Conservation (phyloP, 2,329 filamentous ascomycete genomes). For the Stagonosporopsis vannaccii region DNA sequence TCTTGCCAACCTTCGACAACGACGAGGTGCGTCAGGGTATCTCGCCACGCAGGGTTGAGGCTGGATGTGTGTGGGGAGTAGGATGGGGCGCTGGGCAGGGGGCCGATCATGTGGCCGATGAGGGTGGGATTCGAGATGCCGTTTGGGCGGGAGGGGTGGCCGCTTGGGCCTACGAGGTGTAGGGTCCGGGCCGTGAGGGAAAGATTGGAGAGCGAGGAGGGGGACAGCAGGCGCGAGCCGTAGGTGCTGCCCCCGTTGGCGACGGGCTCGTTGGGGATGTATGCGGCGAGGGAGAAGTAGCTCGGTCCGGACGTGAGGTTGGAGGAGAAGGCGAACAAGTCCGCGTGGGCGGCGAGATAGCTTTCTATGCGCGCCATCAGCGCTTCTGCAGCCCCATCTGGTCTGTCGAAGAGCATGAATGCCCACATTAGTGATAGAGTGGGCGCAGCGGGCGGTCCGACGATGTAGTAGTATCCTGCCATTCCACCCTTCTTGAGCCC, state of each 20-base stretch:
- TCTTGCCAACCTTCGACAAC: conserved; percentile 25
- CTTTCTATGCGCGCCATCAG: conserved; percentile 28
- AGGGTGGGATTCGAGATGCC: conserved; percentile 22
- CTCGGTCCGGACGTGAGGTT: conserved; percentile 18
- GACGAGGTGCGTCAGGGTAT: conserved; percentile 31
- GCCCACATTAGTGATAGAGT: conserved; percentile 26
- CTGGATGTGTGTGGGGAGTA: conserved; percentile 27
- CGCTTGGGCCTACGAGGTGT: not conserved
- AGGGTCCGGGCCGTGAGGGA: conserved; percentile 24
- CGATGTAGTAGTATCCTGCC: conserved; percentile 38
- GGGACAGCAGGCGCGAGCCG: conserved; percentile 32
- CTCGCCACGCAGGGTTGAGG: conserved; percentile 37
- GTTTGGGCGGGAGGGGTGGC: not conserved
- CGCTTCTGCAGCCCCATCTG: conserved; percentile 26
- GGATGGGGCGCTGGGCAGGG: not conserved
- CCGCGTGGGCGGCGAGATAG: conserved; percentile 14
- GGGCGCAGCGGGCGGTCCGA: conserved; percentile 26
- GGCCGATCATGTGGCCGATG: conserved; percentile 35
- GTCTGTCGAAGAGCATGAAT: conserved; percentile 34
- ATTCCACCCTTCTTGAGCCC: conserved; percentile 37
- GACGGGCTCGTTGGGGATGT: conserved; percentile 28
- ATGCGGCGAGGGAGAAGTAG: conserved; percentile 21
- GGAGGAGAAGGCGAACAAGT: conserved; percentile 24
- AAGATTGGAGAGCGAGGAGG: conserved; percentile 25
- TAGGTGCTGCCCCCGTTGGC: conserved; percentile 29